Conservation (phyloP, 2,329 filamentous ascomycete genomes). For the Alternaria sp. region DNA sequence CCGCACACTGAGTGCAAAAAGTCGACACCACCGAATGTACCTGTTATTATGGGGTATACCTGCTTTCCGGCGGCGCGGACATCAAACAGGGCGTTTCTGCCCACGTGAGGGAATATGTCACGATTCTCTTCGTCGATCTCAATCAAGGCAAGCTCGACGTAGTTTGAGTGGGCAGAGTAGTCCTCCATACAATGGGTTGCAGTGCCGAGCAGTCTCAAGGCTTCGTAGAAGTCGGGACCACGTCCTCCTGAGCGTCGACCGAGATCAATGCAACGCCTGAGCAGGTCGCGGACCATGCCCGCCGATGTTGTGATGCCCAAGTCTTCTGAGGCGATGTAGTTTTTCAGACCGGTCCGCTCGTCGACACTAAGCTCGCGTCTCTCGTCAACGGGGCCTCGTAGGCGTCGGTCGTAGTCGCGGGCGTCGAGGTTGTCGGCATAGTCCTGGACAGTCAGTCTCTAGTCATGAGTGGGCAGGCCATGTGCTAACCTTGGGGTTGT, state of each 20-base stretch:
- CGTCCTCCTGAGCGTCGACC: conserved; percentile 76
- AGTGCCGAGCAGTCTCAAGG: conserved; percentile 84
- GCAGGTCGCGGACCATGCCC: conserved; percentile 75
- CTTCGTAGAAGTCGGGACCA: conserved; percentile 84
- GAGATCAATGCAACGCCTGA: conserved; percentile 78
- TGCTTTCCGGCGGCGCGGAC: conserved; percentile 70
- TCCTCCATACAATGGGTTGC: conserved; percentile 89
- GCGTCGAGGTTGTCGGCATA: conserved; percentile 92
- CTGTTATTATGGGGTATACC: conserved; percentile 86
- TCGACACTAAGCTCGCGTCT: conserved; percentile 80
- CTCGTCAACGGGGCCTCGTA: conserved; percentile 85
- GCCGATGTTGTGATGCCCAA: conserved; percentile 83
- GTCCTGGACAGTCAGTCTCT: conserved; percentile 54
- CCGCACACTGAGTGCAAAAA: conserved; percentile 88
- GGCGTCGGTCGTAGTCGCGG: conserved; percentile 78
- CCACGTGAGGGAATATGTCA: conserved; percentile 87
- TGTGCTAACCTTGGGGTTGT: conserved; percentile 66
- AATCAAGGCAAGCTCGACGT: conserved; percentile 84
- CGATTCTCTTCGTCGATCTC: conserved; percentile 74
- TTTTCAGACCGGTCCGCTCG: conserved; percentile 73
- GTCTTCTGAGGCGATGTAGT: conserved; percentile 90
- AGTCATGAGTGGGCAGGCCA: too few species aligned
- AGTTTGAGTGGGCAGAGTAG: conserved; percentile 93
- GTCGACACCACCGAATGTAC: conserved; percentile 93
- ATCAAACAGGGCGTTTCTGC: conserved; percentile 73